Percentiles rank a stretch among this genome's conserved stretches.
Evolutionary conservation across 371 early-diverging fungal genomes (phyloP).

Genomic region (Zychaea mexicana): DNA sequence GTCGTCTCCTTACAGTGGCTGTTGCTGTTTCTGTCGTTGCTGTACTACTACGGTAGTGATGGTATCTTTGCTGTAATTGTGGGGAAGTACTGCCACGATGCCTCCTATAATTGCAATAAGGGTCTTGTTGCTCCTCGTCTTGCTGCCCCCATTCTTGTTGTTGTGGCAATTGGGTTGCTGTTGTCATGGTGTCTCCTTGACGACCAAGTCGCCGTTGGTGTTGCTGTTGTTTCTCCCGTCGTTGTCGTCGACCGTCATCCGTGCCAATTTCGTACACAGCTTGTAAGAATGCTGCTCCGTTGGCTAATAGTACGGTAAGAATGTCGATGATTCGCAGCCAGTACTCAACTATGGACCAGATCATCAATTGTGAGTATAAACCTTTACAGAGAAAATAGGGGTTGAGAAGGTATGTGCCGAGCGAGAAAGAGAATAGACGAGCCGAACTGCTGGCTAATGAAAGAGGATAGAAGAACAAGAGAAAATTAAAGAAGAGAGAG

Average conservation of each 20-base stretch:
- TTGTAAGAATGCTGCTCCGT: background rate
- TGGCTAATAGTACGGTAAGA: background rate
- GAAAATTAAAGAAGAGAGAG: background rate
- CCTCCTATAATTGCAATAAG: background rate
- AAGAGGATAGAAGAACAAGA: constrained; percentile 3
- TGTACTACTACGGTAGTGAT: background rate
- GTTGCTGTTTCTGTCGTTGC: background rate
- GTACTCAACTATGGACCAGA: background rate
- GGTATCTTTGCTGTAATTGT: background rate
- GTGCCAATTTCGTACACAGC: constrained; percentile 1
- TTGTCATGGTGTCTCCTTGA: background rate
- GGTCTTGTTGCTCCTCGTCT: background rate
- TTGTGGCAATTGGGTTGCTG: background rate
- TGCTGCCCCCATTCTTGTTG: background rate
- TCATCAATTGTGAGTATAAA: background rate
- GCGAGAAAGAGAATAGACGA: no score
- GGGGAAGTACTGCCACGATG: background rate
- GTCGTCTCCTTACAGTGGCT: constrained; percentile 1
- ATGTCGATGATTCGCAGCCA: background rate
- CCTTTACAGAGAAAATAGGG: no score
- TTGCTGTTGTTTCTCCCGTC: background rate
- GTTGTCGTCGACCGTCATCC: background rate
- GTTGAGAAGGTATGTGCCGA: no score
- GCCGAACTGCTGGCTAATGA: background rate
- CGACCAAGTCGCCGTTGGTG: background rate